Evolutionary conservation across 306 rosid species (phyloP).

Genomic region (Acacia acuminata): DNA sequence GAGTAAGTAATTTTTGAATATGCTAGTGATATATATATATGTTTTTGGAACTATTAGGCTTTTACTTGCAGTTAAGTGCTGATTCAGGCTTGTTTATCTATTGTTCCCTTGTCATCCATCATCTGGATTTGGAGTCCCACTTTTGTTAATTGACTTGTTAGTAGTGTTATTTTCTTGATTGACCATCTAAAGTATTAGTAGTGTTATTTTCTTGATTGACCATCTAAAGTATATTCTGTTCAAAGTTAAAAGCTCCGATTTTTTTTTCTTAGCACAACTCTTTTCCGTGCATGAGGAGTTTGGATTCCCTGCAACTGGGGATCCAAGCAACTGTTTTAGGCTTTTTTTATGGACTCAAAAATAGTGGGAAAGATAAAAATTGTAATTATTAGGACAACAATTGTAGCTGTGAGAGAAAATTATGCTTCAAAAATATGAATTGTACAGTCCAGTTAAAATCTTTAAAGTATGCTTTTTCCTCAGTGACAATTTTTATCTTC

Average conservation of each 20-base stretch:
- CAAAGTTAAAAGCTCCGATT: neutral
- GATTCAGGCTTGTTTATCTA: conserved; percentile 16
- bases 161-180: neutral
- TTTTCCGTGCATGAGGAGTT: conserved; percentile 3
- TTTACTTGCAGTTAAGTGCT: conserved; percentile 13
- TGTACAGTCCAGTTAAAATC: neutral
- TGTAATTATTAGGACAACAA: neutral
- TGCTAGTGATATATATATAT: conserved; percentile 9
- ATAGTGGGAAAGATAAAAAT: neutral
- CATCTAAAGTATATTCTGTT: neutral
- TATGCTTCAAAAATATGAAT: neutral
- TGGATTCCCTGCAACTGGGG: neutral
- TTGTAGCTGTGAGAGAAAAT: neutral
- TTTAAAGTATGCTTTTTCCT: neutral
- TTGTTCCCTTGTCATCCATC: neutral
- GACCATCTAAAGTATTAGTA: neutral
- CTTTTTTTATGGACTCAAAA: neutral
- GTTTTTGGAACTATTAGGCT: neutral
- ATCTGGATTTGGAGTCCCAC: conserved; percentile 1
- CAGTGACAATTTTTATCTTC: neutral
- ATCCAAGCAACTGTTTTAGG: neutral
- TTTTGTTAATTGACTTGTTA: conserved; percentile 2
- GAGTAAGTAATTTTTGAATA: conserved; percentile 64
- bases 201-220: neutral
- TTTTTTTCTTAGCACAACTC: neutral